Evolutionary conservation across 176 grass and related monocot species (phyloP).

Genomic region (Calamus simplicifolius): DNA sequence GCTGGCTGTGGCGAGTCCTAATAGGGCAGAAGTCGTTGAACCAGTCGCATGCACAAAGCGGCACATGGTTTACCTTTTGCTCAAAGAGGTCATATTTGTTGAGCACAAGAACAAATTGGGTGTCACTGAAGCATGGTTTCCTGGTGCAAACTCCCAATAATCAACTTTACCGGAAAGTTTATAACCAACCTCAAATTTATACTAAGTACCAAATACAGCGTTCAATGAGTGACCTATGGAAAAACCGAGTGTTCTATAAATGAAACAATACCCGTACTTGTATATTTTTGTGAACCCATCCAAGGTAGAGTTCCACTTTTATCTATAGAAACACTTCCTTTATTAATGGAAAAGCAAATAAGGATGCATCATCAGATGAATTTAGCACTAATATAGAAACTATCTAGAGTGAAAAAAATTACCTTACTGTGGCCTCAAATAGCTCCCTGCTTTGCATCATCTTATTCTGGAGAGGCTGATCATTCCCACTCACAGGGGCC

Average conservation of each 20-base stretch:
- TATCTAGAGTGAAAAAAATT: neutral
- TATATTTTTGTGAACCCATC: too few species aligned
- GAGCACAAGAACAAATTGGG: slow-evolving; percentile 75
- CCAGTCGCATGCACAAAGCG: slow-evolving; percentile 60
- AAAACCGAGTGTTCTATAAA: too few species aligned
- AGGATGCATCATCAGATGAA: neutral
- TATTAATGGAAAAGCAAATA: too few species aligned
- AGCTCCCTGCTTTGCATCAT: slow-evolving; percentile 84
- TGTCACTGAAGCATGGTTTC: slow-evolving; percentile 70
- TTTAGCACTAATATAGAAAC: neutral
- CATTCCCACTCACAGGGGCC: slow-evolving; percentile 20
- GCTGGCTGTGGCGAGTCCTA: slow-evolving; percentile 68
- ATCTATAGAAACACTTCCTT: too few species aligned
- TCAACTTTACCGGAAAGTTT: too few species aligned
- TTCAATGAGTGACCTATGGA: too few species aligned
- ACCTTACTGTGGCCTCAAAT: slow-evolving; percentile 93
- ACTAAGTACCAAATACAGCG: too few species aligned
- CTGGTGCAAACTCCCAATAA: slow-evolving; percentile 21
- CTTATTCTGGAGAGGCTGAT: slow-evolving; percentile 54
- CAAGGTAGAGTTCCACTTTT: too few species aligned
- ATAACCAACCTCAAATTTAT: too few species aligned
- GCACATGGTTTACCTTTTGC: slow-evolving; percentile 58
- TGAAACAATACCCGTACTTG: too few species aligned
- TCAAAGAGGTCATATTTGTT: slow-evolving; percentile 93
- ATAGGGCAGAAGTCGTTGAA: slow-evolving; percentile 72